A percentile compares a stretch with the other conserved stretches of the same genome.
phyloP scores from a whole-genome alignment of 257 asterid genomes.

The Ilex aquifolium region DNA sequence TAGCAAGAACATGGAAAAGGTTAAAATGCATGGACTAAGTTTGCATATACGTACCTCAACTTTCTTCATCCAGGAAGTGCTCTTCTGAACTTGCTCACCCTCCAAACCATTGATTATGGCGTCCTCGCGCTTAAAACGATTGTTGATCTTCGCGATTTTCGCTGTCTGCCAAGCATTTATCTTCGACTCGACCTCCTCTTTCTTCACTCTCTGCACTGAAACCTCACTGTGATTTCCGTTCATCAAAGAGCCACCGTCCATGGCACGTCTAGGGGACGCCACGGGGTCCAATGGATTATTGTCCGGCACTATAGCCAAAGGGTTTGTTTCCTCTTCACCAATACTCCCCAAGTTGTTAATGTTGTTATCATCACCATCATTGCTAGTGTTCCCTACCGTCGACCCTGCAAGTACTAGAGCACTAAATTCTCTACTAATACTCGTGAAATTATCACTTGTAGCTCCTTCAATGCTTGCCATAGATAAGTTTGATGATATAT shows the following conservation, averaged over 20 bases:
- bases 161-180: conserved; percentile 87
- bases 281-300: background rate
- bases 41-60: conserved; percentile 52
- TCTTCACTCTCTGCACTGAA: conserved; percentile 66
- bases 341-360: background rate
- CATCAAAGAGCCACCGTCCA: conserved; percentile 5
- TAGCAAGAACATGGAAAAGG: too few species aligned
- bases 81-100: conserved; percentile 78
- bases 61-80: conserved; percentile 91
- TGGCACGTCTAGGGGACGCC: background rate
- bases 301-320: background rate
- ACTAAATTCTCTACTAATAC: conserved; percentile 17
- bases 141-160: conserved; percentile 72
- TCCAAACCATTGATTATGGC: conserved; percentile 78
- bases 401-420: conserved; percentile 23
- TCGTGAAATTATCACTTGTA: conserved; percentile 8
- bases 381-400: background rate
- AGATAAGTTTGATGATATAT: conserved; percentile 12
- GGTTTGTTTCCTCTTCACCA: background rate
- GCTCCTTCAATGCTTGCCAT: background rate
- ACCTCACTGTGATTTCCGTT: conserved; percentile 16
- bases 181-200: conserved; percentile 85
- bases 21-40: too few species aligned
- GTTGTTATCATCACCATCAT: conserved; percentile 1
- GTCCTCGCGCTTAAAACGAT: conserved; percentile 85